Evolutionary conservation across 306 rosid species (phyloP), one percentile per base, ranked within the genome.

Genomic region (Lathyrus sativus): DNA sequence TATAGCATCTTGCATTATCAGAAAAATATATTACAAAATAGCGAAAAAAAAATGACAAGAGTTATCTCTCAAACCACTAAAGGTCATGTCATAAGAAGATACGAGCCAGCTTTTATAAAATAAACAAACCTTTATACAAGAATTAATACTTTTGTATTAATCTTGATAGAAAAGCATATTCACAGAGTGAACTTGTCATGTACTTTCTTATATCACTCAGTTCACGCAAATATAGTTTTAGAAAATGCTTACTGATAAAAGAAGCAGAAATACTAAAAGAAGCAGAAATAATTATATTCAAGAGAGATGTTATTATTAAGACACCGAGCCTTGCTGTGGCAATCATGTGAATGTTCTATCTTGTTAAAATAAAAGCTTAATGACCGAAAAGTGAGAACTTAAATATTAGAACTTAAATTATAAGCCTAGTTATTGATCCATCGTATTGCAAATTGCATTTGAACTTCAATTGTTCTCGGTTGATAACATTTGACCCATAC

Each of bases 391-490:
- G 66, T 18, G 61, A 50, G 58, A 65, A 33, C 29, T 43, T 22
- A 68, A 67, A 41, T 9, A 24, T 24, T 24, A 43, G 58, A 65
- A 33, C 29, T 43, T 22, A 68, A 67, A 41, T 9, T 51, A 49
- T 28, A 49, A 67, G 13, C 28, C 49, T 42, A 46, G 26, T 38
- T 26, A 62, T 39, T 28, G 54, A 51, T 31, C 41, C 58, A 53
- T 67, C 65, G 56, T 31, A 46, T 51, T 41, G 51, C 33, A 61
- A 38, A 61, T 50, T 70, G 59, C 31, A 79, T 49, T 70, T 39
- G 35, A 59, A 66, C 18, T 18, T 54, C 49, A 19, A 31, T 50
- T 13, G 28, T 39, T 49, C 46, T 51, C 29, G 8, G 28, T 50
- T 42, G 44, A 69, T 43, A 57, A 62, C 55, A 57, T 11, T 63